Base-by-base conservation (phyloP, 495 filamentous ascomycete species). In the Xylaria curta region DNA sequence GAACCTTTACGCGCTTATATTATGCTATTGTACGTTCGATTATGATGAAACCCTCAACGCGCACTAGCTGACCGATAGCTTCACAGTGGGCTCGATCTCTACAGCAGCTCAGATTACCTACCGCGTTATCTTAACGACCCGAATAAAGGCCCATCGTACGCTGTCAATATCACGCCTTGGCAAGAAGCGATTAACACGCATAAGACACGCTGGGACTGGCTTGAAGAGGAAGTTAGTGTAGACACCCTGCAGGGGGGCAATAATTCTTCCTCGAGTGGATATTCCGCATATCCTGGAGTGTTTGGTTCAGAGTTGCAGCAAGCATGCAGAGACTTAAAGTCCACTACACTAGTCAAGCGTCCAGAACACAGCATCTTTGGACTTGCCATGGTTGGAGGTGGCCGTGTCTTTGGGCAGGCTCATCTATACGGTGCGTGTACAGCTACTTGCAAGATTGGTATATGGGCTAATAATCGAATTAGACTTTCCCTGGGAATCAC, bases 161-260 rank as follows among this genome's bases (percentile, higher is more conserved):
- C 78, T 15, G 74, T 80, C 7, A 56, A 71, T 13, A 60, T 72
- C 38, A 82, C 80, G 1, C 66, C 81, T 6, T 82, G 74, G 60
- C 81, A 84, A 38, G 66, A 76, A 10, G 77, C 81, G 1, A 19
- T 82, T 5, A 71, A 71, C 3, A 82, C 79, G 38, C 65, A 54
- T 6, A 75, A 80, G 59, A 44, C 77, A 1, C 73, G 77, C 7
- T 83, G 81, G 81, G 78, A 81, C 44, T 83, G 82, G 82, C 64
- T 83, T 1, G 81, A 81, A 60, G 75, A 80, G 53, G 72, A 71
- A 26, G 62, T 75, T 31, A 61, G 62, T 15, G 60, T 71, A 5
- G 46, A 76, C 17, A 61, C 73, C 12, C 24, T 75, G 17, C 54
- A 24, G 9, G 19, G 17, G 4, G 44, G 42, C 19, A 49, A 28